Percentiles rank a stretch among this genome's conserved stretches.
Conservation (phyloP, 2,329 filamentous ascomycete genomes). For the Trichophyton verrucosum region DNA sequence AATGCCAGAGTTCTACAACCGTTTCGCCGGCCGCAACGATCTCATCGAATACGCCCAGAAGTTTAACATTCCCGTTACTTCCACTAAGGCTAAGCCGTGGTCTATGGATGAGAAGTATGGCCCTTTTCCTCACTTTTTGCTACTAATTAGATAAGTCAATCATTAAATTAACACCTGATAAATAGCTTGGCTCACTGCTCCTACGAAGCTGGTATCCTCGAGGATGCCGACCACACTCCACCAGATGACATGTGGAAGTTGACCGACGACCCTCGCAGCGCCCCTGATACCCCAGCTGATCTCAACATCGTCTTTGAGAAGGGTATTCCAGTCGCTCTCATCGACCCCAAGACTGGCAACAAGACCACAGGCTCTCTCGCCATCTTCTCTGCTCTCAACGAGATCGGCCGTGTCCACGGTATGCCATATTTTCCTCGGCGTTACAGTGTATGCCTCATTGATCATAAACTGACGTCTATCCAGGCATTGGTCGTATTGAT, state of each 20-base stretch:
- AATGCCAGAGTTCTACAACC: constrained; percentile 37
- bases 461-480: not conserved
- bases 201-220: constrained; percentile 60
- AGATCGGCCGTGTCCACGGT: constrained; percentile 14
- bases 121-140: too few relatives aligned
- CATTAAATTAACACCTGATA: constrained; percentile 7
- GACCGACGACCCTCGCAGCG: constrained; percentile 29
- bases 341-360: constrained; percentile 8
- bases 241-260: constrained; percentile 73
- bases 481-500: constrained; percentile 60
- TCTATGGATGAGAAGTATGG: constrained; percentile 20
- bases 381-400: constrained; percentile 14
- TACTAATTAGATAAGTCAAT: not conserved
- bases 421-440: not conserved
- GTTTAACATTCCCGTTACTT: constrained; percentile 37
- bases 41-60: constrained; percentile 39
- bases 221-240: constrained; percentile 47
- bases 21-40: constrained; percentile 38
- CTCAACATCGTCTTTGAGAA: constrained; percentile 17
- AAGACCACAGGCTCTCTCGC: constrained; percentile 12
- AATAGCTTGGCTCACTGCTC: constrained; percentile 48
- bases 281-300: constrained; percentile 16
- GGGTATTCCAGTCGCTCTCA: constrained; percentile 16
- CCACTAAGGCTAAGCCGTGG: constrained; percentile 49
- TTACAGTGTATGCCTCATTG: not conserved